Conservation (phyloP, 148 eudicot species). For the Spergularia bocconei region DNA sequence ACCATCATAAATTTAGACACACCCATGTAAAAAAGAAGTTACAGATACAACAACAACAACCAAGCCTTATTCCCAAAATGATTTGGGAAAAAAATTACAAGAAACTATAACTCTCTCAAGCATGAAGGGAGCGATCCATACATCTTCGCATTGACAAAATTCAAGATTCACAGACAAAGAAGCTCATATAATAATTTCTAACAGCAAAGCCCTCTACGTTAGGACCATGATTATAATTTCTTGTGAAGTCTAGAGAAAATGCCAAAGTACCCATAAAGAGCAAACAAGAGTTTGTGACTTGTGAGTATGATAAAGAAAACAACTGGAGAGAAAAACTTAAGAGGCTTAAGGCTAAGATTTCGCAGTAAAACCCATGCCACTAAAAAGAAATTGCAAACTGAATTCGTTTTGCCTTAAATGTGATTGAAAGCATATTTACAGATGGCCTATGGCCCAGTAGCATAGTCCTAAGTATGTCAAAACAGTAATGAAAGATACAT, state of each 20-base stretch:
- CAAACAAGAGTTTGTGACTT: background rate
- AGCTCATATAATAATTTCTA: background rate
- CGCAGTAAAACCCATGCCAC: background rate
- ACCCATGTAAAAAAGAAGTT: background rate
- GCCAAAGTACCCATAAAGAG: slow-evolving; percentile 1
- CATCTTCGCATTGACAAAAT: slow-evolving; percentile 5
- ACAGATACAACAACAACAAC: too few species aligned
- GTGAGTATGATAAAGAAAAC: background rate
- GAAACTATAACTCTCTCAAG: slow-evolving; percentile 10
- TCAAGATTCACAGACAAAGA: background rate
- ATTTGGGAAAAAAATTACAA: too few species aligned
- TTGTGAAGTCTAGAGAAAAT: background rate
- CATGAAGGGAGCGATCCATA: slow-evolving; percentile 2
- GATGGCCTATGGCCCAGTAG: slow-evolving; percentile 11
- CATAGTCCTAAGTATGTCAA: slow-evolving; percentile 6
- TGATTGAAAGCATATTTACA: background rate
- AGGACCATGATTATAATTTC: background rate
- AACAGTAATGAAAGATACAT: background rate
- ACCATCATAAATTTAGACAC: background rate
- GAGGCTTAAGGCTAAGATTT: background rate
- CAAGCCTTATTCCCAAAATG: too few species aligned
- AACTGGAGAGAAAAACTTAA: background rate
- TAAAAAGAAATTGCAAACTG: background rate
- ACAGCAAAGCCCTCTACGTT: background rate
- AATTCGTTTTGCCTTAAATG: background rate